Base-by-base conservation (phyloP, 202 grass and related monocot genomes). In the Bolboschoenoplectus hybrid region DNA sequence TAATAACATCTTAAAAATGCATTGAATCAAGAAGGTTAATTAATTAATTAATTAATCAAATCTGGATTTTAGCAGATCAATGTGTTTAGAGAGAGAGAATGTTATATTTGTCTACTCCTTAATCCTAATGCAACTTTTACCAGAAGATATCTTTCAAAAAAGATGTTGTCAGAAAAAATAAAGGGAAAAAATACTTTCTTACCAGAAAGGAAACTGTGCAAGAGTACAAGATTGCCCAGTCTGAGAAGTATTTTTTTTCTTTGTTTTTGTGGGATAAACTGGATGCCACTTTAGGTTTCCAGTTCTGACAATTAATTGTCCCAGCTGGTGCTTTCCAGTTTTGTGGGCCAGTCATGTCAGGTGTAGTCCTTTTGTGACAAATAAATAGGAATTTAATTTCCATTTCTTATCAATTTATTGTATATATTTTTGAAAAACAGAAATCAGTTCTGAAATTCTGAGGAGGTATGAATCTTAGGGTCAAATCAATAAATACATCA, bases 181-280 rank as follows among this genome's bases (percentile, higher is more conserved):
- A 70, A 45, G 57, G 57, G 4, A 44, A 40, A 41, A 45, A 17
- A 70, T 17, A 43, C 16, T 43, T 43, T 12, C 16, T 43, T 43
- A 3, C 43, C 16, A 70, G 14, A 70, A 45, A 14, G 44, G 68
- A 10, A 46, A 72, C 68, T 46, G 40, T 72, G 17, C 68, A 19
- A n/a, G 12, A 71, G 39, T n/a, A 69, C 67, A 45, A 70, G 67
- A n/a, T 16, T 72, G 41, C 68, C 68, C 68, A 46, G 68, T 72
- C 68, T 47, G 1, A 72, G 17, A 72, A 47, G 9, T 45, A 7
- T 47, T 72, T 26, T 72, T 26, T 71, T 14, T 71, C 16, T 44
- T 47, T 72, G 10, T 26, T 26, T 71, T 14, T 71, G 41, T 44
- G 67, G 7, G 17, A 71, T 40, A 71, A 71, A 71, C 67, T 70